Evolutionary conservation across 2,329 filamentous ascomycete genomes (phyloP), one percentile per base, ranked within the genome.

Genomic region (Nothophoma quercina): DNA sequence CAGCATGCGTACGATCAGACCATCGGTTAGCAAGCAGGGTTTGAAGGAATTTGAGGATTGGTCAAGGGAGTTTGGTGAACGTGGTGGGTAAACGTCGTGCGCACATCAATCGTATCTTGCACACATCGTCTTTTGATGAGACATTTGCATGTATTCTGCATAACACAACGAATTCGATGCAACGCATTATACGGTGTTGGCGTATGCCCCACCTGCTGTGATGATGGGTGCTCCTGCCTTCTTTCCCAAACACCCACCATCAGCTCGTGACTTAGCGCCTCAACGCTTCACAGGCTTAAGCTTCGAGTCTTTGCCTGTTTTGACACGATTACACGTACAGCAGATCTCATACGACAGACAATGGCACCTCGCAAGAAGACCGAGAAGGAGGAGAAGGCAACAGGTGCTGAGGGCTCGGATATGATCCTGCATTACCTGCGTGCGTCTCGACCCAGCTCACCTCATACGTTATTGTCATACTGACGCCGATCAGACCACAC

Each of bases 31-130:
- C 69, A 89, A 88, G 70, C 81, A 90, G 45, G 92, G 95, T 0
- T 75, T 99, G 30, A 89, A 91, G 70, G 85, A 92, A 69, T 97
- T 96, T 72, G 95, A 98, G 75, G 89, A 96, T 58, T 99, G 95
- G 95, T 92, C 95, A 2, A 86, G 75, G 70, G 89, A 96, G 71
- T 99, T 95, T 80, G 95, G 95, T 36, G 95, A 99, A 76, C 80
- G 93, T 32, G 93, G 92, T 28, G 91, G 91, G 16, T 96, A 51
- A 65, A 16, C 13, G n/a, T 12, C 28, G 28, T 18, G 9, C 4
- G 33, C 4, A 23, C 12, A 26, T 10, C 12, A 9, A n/a, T n/a
- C n/a, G n/a, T n/a, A n/a, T n/a, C n/a, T n/a, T n/a, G n/a, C n/a
- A n/a, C n/a, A n/a, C n/a, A n/a, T n/a, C n/a, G 4, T 5, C 9